phyloP scores from a whole-genome alignment of 768 basidiomycete genomes.

The Russula sp. region DNA sequence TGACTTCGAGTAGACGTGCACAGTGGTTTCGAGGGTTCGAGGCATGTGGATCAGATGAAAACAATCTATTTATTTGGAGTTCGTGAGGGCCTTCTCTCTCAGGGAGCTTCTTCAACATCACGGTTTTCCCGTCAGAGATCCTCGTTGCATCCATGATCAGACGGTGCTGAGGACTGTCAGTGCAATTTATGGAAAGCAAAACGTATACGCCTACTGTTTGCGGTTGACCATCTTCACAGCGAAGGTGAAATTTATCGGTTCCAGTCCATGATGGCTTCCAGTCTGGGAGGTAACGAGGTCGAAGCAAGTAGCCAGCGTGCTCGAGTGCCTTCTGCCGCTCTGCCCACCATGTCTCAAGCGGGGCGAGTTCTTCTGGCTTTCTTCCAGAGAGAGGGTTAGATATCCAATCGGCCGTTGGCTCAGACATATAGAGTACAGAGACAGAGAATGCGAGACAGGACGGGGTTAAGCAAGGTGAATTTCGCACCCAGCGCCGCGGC shows the following conservation, averaged over 20 bases:
- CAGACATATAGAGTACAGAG: not conserved
- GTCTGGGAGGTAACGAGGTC: not conserved
- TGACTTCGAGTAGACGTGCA: not conserved
- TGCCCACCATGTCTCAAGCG: not conserved
- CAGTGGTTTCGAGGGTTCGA: constrained; percentile 6
- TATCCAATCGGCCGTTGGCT: not conserved
- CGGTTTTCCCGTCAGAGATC: constrained; percentile 3
- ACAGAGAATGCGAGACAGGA: no score
- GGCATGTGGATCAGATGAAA: not conserved
- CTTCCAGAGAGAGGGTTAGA: not conserved
- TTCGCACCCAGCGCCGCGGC: no score
- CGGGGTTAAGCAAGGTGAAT: no score
- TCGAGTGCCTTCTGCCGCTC: not conserved
- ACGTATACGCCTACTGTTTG: not conserved
- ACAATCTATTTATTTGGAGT: constrained; percentile 1
- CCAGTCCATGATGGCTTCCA: constrained; percentile 2
- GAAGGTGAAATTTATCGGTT: not conserved
- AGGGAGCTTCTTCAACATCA: constrained; percentile 1
- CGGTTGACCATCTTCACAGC: constrained; percentile 16
- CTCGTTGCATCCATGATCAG: not conserved
- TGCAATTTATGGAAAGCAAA: not conserved
- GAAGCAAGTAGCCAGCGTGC: not conserved
- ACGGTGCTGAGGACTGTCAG: not conserved
- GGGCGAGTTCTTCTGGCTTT: not conserved
- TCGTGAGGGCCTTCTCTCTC: constrained; percentile 5